Evolutionary conservation across 306 rosid genomes (phyloP), one percentile per base, ranked within the genome.

Genomic region (Medicago truncatula): DNA sequence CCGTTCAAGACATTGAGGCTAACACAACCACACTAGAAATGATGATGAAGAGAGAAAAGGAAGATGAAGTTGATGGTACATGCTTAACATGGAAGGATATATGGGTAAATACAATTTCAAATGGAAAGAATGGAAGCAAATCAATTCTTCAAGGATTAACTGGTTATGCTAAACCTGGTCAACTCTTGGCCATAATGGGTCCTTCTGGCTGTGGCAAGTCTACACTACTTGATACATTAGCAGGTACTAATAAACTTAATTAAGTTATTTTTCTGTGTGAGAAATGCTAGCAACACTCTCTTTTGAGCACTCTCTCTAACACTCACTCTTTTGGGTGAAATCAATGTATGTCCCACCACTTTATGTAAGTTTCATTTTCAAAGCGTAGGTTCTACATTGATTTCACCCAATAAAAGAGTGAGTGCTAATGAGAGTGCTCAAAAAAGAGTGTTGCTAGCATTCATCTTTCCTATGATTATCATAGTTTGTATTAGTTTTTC

Each of bases 131-230:
- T 12, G 66, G 76, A 43, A 75, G 61, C 14, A 82, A 9, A 69
- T 21, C 90, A 15, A 84, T 90, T 54, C 90, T 88, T 38, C 63
- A 80, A 11, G 86, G 89, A 38, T 53, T 88, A 6, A 84, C 82
- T 21, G 96, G 92, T 58, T 86, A 78, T 83, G 96, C 89, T 3
- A 84, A 73, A 40, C 88, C 63, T 38, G 77, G 86, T 1, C 75
- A 90, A 63, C 76, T 90, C 17, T 71, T 88, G 41, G 90, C 96
- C 52, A 79, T 79, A 8, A 79, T 79, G 83, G 83, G 83, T 56
- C 83, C 96, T 64, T 90, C 90, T 52, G 96, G 92, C 4, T 87
- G 74, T 83, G 95, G 95, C 76, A 89, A 89, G 62, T 87, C 95
- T 11, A 89, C 95, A 8, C 90, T 89, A 8, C 95, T 89, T 64